Conservation (phyloP, 805 yeast genomes). For the Hanseniaspora lachancei region DNA sequence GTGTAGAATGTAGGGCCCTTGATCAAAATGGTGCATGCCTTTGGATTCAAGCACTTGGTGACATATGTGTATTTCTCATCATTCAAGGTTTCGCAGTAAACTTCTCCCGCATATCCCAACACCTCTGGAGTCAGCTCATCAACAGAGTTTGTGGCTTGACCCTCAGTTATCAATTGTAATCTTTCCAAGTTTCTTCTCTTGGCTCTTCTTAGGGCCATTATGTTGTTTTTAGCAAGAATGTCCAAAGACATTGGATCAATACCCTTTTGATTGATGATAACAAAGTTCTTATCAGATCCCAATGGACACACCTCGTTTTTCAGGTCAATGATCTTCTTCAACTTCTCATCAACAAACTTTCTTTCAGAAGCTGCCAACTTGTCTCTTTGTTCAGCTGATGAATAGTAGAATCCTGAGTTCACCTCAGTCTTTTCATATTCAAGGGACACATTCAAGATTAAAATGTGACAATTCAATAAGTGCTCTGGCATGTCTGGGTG, state of each 20-base stretch:
- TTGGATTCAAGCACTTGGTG: conserved; percentile 79
- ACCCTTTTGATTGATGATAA: conserved; percentile 93
- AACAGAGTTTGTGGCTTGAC: conserved; percentile 93
- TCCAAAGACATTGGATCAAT: conserved; percentile 97
- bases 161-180: conserved; percentile 89
- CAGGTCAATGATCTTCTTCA: conserved; percentile 79
- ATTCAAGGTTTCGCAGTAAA: conserved; percentile 85
- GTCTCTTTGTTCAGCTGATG: conserved; percentile 91
- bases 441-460: conserved; percentile 82
- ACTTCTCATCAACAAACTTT: conserved; percentile 84
- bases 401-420: conserved; percentile 87
- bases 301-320: conserved; percentile 83
- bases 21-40: conserved; percentile 79
- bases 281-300: conserved; percentile 64
- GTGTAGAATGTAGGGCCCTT: conserved; percentile 87
- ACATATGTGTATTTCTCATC: conserved; percentile 96
- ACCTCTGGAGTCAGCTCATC: conserved; percentile 74
- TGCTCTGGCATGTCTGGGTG: conserved; percentile 98
- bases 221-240: conserved; percentile 80
- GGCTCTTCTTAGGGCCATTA: conserved; percentile 91
- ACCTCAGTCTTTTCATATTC: conserved; percentile 98
- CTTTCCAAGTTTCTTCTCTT: conserved; percentile 99
- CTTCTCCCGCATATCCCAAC: conserved; percentile 79
- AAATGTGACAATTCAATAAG: conserved; percentile 67
- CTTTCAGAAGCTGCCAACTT: conserved; percentile 87